phyloP scores from a whole-genome alignment of 495 filamentous ascomycete species.

The Penicillium cosmopolitanum region DNA sequence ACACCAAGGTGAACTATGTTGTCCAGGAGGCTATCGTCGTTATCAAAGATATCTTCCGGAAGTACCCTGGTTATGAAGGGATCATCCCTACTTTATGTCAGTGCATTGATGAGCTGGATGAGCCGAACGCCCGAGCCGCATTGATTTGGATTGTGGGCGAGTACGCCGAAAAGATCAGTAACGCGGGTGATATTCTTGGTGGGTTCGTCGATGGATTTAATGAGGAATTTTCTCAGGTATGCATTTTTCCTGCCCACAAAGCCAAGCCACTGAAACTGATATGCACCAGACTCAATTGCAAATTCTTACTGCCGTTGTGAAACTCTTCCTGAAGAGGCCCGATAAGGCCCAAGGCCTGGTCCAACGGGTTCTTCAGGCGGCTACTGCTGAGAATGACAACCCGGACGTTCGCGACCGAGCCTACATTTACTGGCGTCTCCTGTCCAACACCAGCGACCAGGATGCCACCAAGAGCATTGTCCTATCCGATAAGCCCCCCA shows the following conservation, averaged over 20 bases:
- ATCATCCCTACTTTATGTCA: constrained; percentile 96
- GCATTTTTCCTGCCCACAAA: constrained; percentile 16
- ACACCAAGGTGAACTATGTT: constrained; percentile 98
- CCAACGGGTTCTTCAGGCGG: constrained; percentile 88
- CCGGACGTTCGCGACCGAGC: constrained; percentile 95
- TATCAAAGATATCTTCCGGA: constrained; percentile 97
- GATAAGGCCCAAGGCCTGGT: constrained; percentile 91
- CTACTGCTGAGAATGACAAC: constrained; percentile 94
- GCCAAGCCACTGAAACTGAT: constrained; percentile 13
- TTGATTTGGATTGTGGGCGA: constrained; percentile 99
- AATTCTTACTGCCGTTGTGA: constrained; percentile 94
- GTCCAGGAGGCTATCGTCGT: constrained; percentile 98
- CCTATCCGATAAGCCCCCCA: constrained; percentile 90
- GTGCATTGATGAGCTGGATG: constrained; percentile 95
- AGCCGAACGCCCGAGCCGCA: constrained; percentile 87
- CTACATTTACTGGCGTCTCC: constrained; percentile 96
- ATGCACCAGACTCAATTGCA: constrained; percentile 79
- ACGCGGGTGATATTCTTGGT: constrained; percentile 86
- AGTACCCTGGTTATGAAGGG: constrained; percentile 96
- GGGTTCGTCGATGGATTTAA: constrained; percentile 91
- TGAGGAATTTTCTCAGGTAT: constrained; percentile 85
- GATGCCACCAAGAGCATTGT: constrained; percentile 87
- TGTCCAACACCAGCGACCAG: constrained; percentile 83
- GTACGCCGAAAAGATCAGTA: constrained; percentile 98
- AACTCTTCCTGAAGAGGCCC: constrained; percentile 95